These are phyloP conservation scores for Colletotrichum costaricense DNA, from an alignment of 2,329 filamentous ascomycete species.

Conservation along the genomic window DNA sequence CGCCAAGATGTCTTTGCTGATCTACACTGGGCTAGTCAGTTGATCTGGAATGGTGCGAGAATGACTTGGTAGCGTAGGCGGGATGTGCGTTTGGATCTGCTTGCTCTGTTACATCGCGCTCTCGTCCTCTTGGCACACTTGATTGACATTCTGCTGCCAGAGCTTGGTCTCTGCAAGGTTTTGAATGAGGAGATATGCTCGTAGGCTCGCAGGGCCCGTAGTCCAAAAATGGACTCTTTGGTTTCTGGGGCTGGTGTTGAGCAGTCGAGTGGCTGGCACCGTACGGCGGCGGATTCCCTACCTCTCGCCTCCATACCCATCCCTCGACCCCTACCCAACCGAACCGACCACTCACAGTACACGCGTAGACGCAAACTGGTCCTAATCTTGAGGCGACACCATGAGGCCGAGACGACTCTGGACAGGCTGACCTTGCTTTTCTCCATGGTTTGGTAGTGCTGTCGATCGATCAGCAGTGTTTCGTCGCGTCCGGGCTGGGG, in stretches of 20 bases:
- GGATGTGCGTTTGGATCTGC: slow-evolving; percentile 12
- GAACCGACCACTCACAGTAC: not conserved
- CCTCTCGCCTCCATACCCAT: not conserved
- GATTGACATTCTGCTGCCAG: not conserved
- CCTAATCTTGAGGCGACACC: not conserved
- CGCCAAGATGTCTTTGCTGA: slow-evolving; percentile 13
- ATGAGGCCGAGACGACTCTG: not conserved
- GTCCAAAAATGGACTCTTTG: not conserved
- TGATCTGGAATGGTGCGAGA: not conserved
- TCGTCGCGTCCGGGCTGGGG: slow-evolving; percentile 34
- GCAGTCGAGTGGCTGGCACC: not conserved
- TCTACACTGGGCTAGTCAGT: slow-evolving; percentile 5
- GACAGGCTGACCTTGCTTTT: not conserved
- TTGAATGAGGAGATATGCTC: not conserved
- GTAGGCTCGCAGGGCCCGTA: not conserved
- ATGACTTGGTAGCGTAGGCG: not conserved
- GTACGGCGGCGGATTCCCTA: not conserved
- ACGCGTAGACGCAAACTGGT: not conserved
- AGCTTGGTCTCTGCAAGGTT: not conserved
- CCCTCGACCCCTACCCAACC: not conserved
- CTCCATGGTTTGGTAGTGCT: slow-evolving; percentile 3
- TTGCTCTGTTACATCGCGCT: not conserved
- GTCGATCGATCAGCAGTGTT: slow-evolving; percentile 35
- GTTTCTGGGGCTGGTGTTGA: slow-evolving; percentile 1
- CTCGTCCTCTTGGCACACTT: slow-evolving; percentile 2